Conservation (phyloP, 2,329 filamentous ascomycete species). For the Pseudonectria buxi region DNA sequence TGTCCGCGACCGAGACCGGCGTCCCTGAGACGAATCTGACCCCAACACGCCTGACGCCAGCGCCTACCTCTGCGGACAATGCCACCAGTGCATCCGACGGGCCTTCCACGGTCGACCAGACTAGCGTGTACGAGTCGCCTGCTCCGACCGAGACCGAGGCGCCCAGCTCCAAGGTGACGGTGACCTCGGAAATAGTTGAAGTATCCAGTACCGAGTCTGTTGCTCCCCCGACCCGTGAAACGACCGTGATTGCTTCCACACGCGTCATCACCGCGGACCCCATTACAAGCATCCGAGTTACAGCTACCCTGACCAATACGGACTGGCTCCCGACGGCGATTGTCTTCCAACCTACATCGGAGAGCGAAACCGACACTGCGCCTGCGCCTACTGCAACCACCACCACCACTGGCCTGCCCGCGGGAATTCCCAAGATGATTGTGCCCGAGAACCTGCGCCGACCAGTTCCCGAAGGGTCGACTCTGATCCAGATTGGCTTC, state of each 20-base stretch:
- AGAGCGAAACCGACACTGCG: conserved; percentile 22
- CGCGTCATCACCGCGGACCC: conserved; percentile 13
- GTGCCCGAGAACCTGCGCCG: conserved; percentile 55
- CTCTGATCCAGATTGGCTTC: conserved; percentile 80
- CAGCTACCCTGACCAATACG: conserved; percentile 37
- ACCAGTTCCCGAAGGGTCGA: conserved; percentile 54
- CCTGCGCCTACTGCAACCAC: conserved; percentile 32
- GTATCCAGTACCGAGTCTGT: neutral
- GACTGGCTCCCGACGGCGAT: conserved; percentile 56
- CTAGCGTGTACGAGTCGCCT: too few species aligned
- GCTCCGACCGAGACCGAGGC: too few species aligned
- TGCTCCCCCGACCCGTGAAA: conserved; percentile 1
- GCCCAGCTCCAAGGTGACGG: too few species aligned
- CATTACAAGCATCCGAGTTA: conserved; percentile 36
- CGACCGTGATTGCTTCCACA: conserved; percentile 10
- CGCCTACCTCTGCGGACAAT: too few species aligned
- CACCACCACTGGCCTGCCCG: conserved; percentile 51
- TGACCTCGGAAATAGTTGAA: too few species aligned
- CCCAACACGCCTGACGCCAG: too few species aligned
- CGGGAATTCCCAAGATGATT: conserved; percentile 67
- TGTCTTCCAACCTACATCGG: conserved; percentile 43
- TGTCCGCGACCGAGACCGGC: too few species aligned
- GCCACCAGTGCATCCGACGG: too few species aligned
- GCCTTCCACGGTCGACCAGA: too few species aligned
- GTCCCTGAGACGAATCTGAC: too few species aligned